These are phyloP conservation scores for Podospora pseudopauciseta DNA, from an alignment of 495 filamentous ascomycete species.

Conservation along the genomic window DNA sequence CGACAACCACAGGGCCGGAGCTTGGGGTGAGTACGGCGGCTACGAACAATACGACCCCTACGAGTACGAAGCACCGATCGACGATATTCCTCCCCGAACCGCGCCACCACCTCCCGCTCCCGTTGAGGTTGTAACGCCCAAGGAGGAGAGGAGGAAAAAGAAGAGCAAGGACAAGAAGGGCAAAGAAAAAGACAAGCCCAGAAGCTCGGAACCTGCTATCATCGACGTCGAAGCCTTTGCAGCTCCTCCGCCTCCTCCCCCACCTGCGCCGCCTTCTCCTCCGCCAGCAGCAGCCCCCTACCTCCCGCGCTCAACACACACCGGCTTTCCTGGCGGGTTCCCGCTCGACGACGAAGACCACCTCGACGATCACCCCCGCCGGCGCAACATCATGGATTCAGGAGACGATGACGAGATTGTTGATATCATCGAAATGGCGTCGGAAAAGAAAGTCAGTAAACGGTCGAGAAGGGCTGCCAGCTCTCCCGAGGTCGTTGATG, in stretches of 20 bases:
- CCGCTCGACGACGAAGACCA: conserved; percentile 39
- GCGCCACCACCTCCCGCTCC: conserved; percentile 21
- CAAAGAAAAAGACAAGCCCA: conserved; percentile 17
- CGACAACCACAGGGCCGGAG: conserved; percentile 21
- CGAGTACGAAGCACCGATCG: conserved; percentile 1
- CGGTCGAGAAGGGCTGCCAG: conserved; percentile 27
- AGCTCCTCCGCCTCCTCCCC: conserved; percentile 21
- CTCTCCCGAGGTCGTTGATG: conserved; percentile 30
- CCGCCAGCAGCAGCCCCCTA: conserved; percentile 21
- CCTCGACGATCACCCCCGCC: not conserved
- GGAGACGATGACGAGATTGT: conserved; percentile 42
- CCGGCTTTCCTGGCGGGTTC: conserved; percentile 47
- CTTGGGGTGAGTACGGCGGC: conserved; percentile 6
- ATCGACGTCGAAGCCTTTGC: conserved; percentile 22
- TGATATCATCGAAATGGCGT: conserved; percentile 45
- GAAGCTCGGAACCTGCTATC: conserved; percentile 8
- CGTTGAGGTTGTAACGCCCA: conserved; percentile 16
- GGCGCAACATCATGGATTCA: conserved; percentile 2
- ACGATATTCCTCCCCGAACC: conserved; percentile 19
- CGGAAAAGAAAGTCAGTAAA: conserved; percentile 38
- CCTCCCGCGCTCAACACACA: conserved; percentile 50
- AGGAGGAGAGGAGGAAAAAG: conserved; percentile 28
- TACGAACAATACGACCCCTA: conserved; percentile 2
- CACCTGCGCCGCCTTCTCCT: conserved; percentile 15
- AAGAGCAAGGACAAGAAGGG: conserved; percentile 27